phyloP scores from a whole-genome alignment of 2,329 filamentous ascomycete genomes.

The Alternaria ethzedia region DNA sequence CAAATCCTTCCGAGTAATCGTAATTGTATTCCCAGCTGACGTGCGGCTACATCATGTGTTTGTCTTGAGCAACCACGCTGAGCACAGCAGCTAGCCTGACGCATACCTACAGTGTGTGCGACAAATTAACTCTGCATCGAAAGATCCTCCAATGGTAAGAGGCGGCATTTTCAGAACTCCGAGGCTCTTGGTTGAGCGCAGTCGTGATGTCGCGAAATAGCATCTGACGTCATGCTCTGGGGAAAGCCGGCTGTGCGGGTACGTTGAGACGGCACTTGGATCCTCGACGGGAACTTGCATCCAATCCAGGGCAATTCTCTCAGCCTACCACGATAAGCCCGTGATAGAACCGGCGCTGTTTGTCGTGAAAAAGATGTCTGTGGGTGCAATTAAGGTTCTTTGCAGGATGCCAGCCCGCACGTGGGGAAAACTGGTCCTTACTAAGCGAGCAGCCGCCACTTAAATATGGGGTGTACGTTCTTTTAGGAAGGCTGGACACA shows the following conservation, averaged over 20 bases:
- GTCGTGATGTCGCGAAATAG: not conserved
- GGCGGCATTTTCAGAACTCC: not conserved
- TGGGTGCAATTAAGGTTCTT: slow-evolving; percentile 16
- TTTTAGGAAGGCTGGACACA: not conserved
- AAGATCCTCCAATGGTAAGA: not conserved
- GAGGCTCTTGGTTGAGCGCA: not conserved
- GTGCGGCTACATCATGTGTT: not conserved
- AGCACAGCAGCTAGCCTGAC: not conserved
- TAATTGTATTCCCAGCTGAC: not conserved
- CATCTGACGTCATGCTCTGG: slow-evolving; percentile 7
- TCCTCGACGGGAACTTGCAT: slow-evolving; percentile 1
- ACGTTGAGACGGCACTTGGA: slow-evolving; percentile 1
- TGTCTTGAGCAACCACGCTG: not conserved
- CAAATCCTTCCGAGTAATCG: not conserved
- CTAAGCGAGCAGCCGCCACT: slow-evolving; percentile 6
- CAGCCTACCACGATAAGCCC: not conserved
- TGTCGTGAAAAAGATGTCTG: slow-evolving; percentile 2
- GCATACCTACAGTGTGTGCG: not conserved
- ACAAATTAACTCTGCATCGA: not conserved
- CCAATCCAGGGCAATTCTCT: not conserved
- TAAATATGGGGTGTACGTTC: slow-evolving; percentile 2
- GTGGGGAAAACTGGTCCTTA: slow-evolving; percentile 5
- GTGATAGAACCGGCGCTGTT: not conserved
- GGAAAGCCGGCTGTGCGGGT: slow-evolving; percentile 2
- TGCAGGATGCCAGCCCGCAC: slow-evolving; percentile 6